A percentile compares a stretch with the other conserved stretches of the same genome.
Conservation (phyloP, 78 protist genomes). For the Reticulomyxa filosa region DNA sequence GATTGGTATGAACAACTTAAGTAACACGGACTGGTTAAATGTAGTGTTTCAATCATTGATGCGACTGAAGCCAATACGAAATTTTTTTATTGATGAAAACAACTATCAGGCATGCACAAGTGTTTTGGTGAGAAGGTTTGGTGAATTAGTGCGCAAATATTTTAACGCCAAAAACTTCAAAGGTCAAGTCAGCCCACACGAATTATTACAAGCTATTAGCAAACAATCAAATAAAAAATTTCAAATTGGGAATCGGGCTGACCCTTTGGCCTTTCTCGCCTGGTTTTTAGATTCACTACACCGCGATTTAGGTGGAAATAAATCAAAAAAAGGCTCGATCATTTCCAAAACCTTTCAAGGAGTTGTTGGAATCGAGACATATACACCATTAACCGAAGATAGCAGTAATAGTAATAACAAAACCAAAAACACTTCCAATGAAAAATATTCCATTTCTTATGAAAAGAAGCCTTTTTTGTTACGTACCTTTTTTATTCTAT, state of each 20-base stretch:
- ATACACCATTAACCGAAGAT: too few species aligned
- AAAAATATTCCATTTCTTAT: too few species aligned
- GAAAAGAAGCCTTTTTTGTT: not conserved
- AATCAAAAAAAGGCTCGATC: not conserved
- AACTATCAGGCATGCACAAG: too few species aligned
- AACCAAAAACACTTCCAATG: too few species aligned
- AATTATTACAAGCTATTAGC: not conserved
- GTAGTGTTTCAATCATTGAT: too few species aligned
- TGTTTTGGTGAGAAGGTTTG: too few species aligned
- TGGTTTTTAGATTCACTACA: conserved; percentile 1
- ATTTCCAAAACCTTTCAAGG: not conserved
- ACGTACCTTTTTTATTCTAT: not conserved
- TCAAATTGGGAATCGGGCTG: not conserved
- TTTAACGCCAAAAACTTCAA: too few species aligned
- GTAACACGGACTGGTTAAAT: conserved; percentile 6
- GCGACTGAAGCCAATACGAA: too few species aligned
- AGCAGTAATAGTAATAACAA: too few species aligned
- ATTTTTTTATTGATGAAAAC: too few species aligned
- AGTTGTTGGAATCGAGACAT: not conserved
- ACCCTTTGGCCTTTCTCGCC: conserved; percentile 4
- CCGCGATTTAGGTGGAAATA: not conserved
- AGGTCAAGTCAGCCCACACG: too few species aligned
- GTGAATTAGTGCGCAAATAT: too few species aligned
- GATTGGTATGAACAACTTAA: not conserved
- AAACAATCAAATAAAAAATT: not conserved